Conservation (phyloP, 257 asterid species). For the Lithospermum erythrorhizon region DNA sequence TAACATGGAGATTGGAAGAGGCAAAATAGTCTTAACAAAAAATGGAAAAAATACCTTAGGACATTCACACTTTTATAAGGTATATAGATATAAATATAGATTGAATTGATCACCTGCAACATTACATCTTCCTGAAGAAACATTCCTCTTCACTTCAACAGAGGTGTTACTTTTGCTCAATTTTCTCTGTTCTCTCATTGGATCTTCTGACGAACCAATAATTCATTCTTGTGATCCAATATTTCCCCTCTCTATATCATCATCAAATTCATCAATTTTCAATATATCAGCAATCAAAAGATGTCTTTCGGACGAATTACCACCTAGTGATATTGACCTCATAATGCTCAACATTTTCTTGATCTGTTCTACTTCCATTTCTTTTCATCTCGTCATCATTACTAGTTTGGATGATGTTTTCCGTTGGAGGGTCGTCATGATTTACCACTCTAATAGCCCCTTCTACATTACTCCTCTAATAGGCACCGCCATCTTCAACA, state of each 20-base stretch:
- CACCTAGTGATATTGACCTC: conserved; percentile 1
- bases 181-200: conserved; percentile 8
- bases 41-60: too few species aligned
- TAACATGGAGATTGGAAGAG: too few species aligned
- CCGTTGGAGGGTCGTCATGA: conserved; percentile 7
- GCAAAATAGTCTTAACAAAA: too few species aligned
- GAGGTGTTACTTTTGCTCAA: conserved; percentile 20
- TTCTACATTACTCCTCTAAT: conserved; percentile 5
- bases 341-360: conserved; percentile 13
- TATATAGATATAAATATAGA: too few species aligned
- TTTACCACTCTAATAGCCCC: conserved; percentile 12
- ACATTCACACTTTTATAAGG: too few species aligned
- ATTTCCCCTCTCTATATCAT: conserved; percentile 11
- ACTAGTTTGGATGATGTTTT: background rate
- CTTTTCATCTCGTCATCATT: too few species aligned
- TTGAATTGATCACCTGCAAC: conserved; percentile 32
- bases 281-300: conserved; percentile 25
- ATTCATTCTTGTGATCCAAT: background rate
- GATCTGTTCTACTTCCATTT: conserved; percentile 1
- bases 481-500: conserved; percentile 31
- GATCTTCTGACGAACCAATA: conserved; percentile 25
- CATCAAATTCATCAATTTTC: conserved; percentile 24
- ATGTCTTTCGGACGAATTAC: background rate
- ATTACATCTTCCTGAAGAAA: conserved; percentile 36
- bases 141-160: conserved; percentile 33